Evolutionary conservation across 2,329 filamentous ascomycete species (phyloP).

Genomic region (Ceratocystis papillata): DNA sequence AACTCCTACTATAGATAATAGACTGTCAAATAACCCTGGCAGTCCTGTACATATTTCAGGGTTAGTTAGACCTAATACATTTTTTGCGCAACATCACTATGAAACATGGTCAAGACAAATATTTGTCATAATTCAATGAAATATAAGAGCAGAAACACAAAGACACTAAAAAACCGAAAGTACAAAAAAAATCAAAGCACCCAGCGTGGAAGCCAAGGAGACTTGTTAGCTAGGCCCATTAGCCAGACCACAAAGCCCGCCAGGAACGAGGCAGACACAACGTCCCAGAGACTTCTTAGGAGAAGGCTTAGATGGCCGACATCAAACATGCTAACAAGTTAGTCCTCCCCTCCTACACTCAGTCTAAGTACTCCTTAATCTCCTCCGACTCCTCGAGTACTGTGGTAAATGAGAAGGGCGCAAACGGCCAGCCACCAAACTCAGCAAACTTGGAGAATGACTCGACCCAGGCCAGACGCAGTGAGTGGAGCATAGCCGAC

Average conservation of each 20-base stretch:
- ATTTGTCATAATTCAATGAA: conserved; percentile 6
- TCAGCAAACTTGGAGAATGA: conserved; percentile 97
- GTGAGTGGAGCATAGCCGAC: conserved; percentile 77
- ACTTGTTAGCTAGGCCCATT: not conserved
- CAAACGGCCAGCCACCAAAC: conserved; percentile 76
- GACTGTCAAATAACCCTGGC: too few species aligned
- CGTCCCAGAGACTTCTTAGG: too few species aligned
- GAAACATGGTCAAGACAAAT: not conserved
- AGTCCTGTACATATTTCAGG: not conserved
- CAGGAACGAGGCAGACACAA: too few species aligned
- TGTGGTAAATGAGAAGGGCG: conserved; percentile 77
- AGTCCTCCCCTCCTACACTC: conserved; percentile 18
- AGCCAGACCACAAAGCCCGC: too few species aligned
- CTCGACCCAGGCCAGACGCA: conserved; percentile 91
- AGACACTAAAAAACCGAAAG: conserved; percentile 14
- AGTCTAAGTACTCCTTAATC: conserved; percentile 46
- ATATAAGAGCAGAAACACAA: conserved; percentile 10
- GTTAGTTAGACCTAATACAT: not conserved
- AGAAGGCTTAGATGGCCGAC: not conserved
- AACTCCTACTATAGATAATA: too few species aligned
- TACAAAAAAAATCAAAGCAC: conserved; percentile 20
- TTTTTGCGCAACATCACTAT: not conserved
- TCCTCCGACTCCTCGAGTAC: conserved; percentile 73
- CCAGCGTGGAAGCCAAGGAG: not conserved
- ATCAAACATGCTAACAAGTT: not conserved